Evolutionary conservation across 805 yeast species (phyloP).

Genomic region (Torulaspora quercuum): DNA sequence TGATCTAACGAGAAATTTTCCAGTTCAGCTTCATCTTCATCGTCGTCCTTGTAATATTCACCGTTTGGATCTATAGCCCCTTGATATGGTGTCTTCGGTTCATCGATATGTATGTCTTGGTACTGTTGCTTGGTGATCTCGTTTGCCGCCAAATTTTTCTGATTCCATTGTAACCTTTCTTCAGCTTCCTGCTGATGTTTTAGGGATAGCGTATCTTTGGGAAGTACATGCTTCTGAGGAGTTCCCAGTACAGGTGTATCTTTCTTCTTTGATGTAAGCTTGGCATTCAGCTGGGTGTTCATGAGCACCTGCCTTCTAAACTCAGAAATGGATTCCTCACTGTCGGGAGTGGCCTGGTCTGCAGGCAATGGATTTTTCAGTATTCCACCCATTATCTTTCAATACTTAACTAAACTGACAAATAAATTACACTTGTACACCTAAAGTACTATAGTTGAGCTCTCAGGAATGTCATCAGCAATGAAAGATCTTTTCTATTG

Average conservation of each 20-base stretch:
- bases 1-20: conserved; percentile 57
- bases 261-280: conserved; percentile 38
- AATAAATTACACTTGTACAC: not conserved
- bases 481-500: no score
- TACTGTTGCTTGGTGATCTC: conserved; percentile 66
- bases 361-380: conserved; percentile 48
- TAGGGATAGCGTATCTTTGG: conserved; percentile 35
- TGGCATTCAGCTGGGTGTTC: conserved; percentile 75
- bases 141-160: conserved; percentile 61
- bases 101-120: conserved; percentile 60
- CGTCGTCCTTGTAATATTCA: conserved; percentile 71
- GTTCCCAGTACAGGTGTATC: conserved; percentile 17
- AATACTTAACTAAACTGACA: not conserved
- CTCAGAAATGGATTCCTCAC: conserved; percentile 37
- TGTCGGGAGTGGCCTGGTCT: conserved; percentile 22
- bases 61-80: conserved; percentile 82
- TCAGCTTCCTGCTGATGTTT: conserved; percentile 30
- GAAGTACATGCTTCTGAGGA: conserved; percentile 16
- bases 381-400: conserved; percentile 45
- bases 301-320: conserved; percentile 69
- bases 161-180: conserved; percentile 78
- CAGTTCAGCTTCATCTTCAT: conserved; percentile 49
- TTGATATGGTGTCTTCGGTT: conserved; percentile 93
- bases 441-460: no score
- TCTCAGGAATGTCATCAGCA: no score